A percentile compares a stretch with the other conserved stretches of the same genome.
Evolutionary conservation across 2,329 filamentous ascomycete genomes (phyloP).

Genomic region (Ophiosphaerella narmari): DNA sequence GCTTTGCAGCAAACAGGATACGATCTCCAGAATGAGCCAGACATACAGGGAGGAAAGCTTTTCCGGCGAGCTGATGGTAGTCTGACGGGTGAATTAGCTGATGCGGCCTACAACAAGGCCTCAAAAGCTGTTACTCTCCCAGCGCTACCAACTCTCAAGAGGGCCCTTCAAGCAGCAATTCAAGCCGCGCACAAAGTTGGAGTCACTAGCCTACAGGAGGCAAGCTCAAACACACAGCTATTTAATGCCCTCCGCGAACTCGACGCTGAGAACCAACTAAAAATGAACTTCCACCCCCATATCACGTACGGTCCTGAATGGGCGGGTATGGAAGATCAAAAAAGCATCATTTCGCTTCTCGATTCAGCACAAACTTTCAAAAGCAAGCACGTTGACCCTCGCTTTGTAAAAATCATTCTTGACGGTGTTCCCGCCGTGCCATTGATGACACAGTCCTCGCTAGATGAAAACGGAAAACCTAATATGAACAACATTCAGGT

Average conservation of each 20-base stretch:
- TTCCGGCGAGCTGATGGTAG: constrained; percentile 28
- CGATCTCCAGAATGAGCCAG: constrained; percentile 22
- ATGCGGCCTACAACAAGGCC: constrained; percentile 28
- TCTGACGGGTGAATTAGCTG: constrained; percentile 37
- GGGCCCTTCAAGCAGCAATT: constrained; percentile 26
- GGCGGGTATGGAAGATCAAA: constrained; percentile 8
- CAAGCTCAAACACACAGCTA: constrained; percentile 32
- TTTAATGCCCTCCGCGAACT: constrained; percentile 32
- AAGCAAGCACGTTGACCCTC: constrained; percentile 34
- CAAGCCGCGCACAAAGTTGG: constrained; percentile 29
- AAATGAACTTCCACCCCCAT: constrained; percentile 26
- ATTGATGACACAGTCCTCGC: constrained; percentile 31
- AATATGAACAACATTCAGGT: constrained; percentile 27
- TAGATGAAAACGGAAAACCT: constrained; percentile 29
- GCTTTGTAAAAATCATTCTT: constrained; percentile 44
- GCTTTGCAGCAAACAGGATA: constrained; percentile 25
- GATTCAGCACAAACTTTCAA: constrained; percentile 27
- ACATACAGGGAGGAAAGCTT: constrained; percentile 25
- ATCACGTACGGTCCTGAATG: constrained; percentile 16
- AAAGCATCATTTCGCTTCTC: constrained; percentile 23
- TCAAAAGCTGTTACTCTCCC: constrained; percentile 25
- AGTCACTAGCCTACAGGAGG: constrained; percentile 42
- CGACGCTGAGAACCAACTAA: constrained; percentile 25
- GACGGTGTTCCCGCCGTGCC: constrained; percentile 42
- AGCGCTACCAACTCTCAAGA: constrained; percentile 23